Evolutionary conservation across 176 grass and related monocot genomes (phyloP).

Genomic region (Oryza brachyantha): DNA sequence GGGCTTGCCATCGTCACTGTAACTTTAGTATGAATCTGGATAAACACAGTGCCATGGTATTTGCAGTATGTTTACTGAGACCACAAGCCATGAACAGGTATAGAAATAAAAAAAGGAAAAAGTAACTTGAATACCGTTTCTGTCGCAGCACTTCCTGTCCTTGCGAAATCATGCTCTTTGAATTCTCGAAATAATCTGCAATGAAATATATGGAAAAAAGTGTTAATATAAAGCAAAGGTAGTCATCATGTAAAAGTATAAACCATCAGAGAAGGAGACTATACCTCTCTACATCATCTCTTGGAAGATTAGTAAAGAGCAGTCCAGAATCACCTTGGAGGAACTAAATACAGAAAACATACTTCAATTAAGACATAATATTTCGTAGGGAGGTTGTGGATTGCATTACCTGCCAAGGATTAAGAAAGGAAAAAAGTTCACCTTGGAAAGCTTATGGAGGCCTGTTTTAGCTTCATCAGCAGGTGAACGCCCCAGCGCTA

Average conservation of each 20-base stretch:
- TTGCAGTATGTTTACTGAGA: background rate
- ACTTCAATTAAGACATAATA: constrained; percentile 25
- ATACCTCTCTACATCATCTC: constrained; percentile 87
- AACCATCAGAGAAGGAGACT: background rate
- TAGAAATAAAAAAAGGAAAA: background rate
- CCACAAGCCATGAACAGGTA: background rate
- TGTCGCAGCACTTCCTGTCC: constrained; percentile 64
- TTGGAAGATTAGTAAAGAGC: constrained; percentile 70
- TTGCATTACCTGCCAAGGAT: background rate
- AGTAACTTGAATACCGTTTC: constrained; percentile 53
- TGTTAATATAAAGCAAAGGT: background rate
- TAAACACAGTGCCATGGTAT: background rate
- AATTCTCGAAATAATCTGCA: constrained; percentile 74
- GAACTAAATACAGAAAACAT: constrained; percentile 36
- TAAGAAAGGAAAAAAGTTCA: constrained; percentile 6
- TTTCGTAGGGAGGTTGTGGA: background rate
- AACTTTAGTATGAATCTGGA: background rate
- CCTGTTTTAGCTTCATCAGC: constrained; percentile 76
- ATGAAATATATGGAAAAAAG: background rate
- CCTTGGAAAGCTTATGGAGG: constrained; percentile 81
- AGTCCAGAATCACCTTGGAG: constrained; percentile 74
- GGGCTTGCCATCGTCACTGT: background rate
- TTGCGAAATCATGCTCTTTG: constrained; percentile 80
- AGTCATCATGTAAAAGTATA: background rate
- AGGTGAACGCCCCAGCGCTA: constrained; percentile 65